These are phyloP conservation scores for Halenospora varia DNA, from an alignment of 495 filamentous ascomycete species.

Conservation along the genomic window DNA sequence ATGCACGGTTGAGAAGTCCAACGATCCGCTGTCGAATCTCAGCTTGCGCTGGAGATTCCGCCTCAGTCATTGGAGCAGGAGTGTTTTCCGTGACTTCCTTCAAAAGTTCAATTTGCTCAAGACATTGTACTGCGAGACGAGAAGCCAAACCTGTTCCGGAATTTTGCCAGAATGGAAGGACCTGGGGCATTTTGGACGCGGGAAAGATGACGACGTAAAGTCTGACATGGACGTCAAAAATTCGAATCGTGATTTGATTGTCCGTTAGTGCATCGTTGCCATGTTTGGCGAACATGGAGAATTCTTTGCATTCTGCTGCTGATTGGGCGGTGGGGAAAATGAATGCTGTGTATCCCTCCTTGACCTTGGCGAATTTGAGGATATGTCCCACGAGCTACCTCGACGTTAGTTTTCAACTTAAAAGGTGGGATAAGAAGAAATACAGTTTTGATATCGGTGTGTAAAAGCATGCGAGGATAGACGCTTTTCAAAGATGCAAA, in stretches of 20 bases:
- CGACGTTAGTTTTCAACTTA: not conserved
- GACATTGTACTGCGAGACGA: conserved; percentile 32
- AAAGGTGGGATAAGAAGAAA: not conserved
- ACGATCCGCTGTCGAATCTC: conserved; percentile 32
- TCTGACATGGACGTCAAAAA: conserved; percentile 31
- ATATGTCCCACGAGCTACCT: conserved; percentile 28
- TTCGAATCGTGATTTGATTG: conserved; percentile 29
- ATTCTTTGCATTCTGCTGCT: conserved; percentile 19
- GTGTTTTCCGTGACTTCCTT: conserved; percentile 14
- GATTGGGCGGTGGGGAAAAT: conserved; percentile 26
- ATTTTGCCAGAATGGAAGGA: conserved; percentile 36
- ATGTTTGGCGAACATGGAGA: conserved; percentile 24
- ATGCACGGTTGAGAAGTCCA: conserved; percentile 28
- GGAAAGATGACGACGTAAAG: conserved; percentile 37
- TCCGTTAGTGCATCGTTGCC: conserved; percentile 14
- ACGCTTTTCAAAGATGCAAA: conserved; percentile 29
- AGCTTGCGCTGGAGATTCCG: conserved; percentile 24
- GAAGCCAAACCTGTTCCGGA: conserved; percentile 35
- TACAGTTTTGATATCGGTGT: conserved; percentile 25
- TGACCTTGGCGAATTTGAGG: conserved; percentile 19
- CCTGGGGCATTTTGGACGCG: conserved; percentile 15
- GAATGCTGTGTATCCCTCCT: conserved; percentile 24
- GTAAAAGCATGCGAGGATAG: conserved; percentile 40
- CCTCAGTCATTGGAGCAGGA: conserved; percentile 14
- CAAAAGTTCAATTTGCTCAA: conserved; percentile 29